A percentile compares a stretch with the other conserved stretches of the same genome.
Evolutionary conservation across 768 basidiomycete genomes (phyloP).

Genomic region (Macrolepiota dolichaula): DNA sequence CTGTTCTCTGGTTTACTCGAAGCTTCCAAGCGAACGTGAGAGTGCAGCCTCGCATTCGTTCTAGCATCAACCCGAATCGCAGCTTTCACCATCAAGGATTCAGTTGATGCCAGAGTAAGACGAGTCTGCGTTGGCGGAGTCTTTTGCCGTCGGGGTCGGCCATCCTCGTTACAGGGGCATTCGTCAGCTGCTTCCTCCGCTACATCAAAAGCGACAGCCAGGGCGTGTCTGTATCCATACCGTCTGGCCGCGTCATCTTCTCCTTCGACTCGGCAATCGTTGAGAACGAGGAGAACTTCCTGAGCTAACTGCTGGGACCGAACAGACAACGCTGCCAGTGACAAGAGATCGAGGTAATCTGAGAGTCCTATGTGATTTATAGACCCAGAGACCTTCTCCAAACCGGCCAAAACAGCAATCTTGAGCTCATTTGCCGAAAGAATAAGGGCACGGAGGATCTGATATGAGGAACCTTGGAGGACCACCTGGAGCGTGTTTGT

Average conservation of each 20-base stretch:
- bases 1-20: conserved; percentile 52
- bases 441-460: conserved; percentile 45
- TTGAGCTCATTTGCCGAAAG: conserved; percentile 52
- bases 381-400: conserved; percentile 51
- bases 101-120: conserved; percentile 30
- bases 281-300: conserved; percentile 57
- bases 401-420: conserved; percentile 53
- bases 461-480: conserved; percentile 21
- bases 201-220: conserved; percentile 58
- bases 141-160: conserved; percentile 44
- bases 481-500: conserved; percentile 24
- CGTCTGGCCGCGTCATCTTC: neutral
- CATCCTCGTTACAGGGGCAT: conserved; percentile 65
- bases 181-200: conserved; percentile 66
- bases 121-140: conserved; percentile 40
- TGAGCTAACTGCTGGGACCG: conserved; percentile 50
- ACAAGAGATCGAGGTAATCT: conserved; percentile 51
- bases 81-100: conserved; percentile 37
- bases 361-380: conserved; percentile 31
- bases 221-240: conserved; percentile 53
- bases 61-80: conserved; percentile 53
- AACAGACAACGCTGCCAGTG: conserved; percentile 47
- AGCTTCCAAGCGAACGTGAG: conserved; percentile 60
- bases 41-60: conserved; percentile 52
- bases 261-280: conserved; percentile 31